Base-by-base conservation (phyloP, 495 filamentous ascomycete genomes). In the Xylaria grammica region DNA sequence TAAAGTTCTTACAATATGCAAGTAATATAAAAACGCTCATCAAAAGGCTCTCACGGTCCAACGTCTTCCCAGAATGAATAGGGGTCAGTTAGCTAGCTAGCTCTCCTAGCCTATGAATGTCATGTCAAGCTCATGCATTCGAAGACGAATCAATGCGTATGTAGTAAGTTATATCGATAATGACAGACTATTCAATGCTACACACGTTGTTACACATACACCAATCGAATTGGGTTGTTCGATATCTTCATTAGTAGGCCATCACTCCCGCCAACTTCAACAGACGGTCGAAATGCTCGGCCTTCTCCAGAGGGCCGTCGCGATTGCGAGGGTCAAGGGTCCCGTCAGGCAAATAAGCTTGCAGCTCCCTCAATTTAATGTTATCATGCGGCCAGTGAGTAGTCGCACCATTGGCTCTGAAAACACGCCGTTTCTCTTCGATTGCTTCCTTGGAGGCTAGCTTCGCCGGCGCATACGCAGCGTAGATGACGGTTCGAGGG, bases 361-460 rank as follows among this genome's bases (percentile, higher is more conserved):
- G 52, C 10, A 66, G 60, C 1, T 73, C 69, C 0, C 70, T 70
- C 20, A 68, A 36, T 13, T 67, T 53, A 4, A 75, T 49, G 45
- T 77, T 77, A 32, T 73, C 68, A 62, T 81, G 75, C 3, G 78
- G 75, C 80, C 79, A 82, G 45, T 82, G 78, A 1, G 79, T 81
- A 0, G 79, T 78, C 11, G 75, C 72, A 46, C 76, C 66, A 42
- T 73, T 32, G 72, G 69, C 48, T 11, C 11, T 36, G 32, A 82
- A 81, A 0, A 79, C 66, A 34, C 78, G 67, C 55, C 66, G 66
- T 62, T 81, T 81, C 32, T 63, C 55, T 45, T 65, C 62, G 6
- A 77, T 52, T 1, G 73, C 72, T 49, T 78, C 77, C 4, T 65
- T 52, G 0, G 62, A 66, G 8, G 75, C 75, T 50, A 78, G 66